Conservation (phyloP, 2,329 filamentous ascomycete species). For the Colletotrichum tanaceti region DNA sequence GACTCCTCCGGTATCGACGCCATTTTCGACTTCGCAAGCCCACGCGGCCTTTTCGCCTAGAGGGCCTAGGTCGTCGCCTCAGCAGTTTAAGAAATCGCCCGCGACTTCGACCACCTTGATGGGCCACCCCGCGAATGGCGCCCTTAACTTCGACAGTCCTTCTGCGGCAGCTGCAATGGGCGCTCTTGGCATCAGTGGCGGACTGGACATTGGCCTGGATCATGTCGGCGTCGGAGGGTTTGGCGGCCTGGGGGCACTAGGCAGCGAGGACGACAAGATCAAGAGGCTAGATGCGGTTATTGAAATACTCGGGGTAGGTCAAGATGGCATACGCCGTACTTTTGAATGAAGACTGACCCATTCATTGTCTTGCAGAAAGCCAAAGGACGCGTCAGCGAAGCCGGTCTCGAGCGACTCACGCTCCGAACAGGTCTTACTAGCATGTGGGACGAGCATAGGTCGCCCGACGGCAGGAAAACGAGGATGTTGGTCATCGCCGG, state of each 20-base stretch:
- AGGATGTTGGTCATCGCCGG: slow-evolving; percentile 72
- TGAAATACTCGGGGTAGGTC: slow-evolving; percentile 60
- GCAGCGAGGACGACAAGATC: slow-evolving; percentile 65
- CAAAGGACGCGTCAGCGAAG: slow-evolving; percentile 77
- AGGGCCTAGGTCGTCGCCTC: slow-evolving; percentile 69
- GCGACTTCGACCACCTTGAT: slow-evolving; percentile 63
- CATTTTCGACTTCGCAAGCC: slow-evolving; percentile 68
- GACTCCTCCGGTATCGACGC: slow-evolving; percentile 75
- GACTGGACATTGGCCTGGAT: slow-evolving; percentile 65
- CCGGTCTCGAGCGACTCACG: slow-evolving; percentile 78
- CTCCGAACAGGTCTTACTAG: slow-evolving; percentile 74
- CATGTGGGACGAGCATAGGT: slow-evolving; percentile 66
- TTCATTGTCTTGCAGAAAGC: slow-evolving; percentile 24
- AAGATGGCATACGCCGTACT: slow-evolving; percentile 44
- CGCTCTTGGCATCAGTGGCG: slow-evolving; percentile 61
- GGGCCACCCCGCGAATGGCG: slow-evolving; percentile 57
- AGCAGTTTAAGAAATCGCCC: slow-evolving; percentile 73
- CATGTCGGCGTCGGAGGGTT: slow-evolving; percentile 60
- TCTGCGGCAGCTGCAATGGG: slow-evolving; percentile 72
- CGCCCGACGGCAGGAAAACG: slow-evolving; percentile 60
- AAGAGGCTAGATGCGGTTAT: slow-evolving; percentile 66
- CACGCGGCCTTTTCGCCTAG: slow-evolving; percentile 70
- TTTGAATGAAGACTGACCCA: slow-evolving; percentile 44
- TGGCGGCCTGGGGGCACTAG: slow-evolving; percentile 54
- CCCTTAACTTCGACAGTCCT: slow-evolving; percentile 73